Evolutionary conservation across 805 yeast genomes (phyloP).

Genomic region (Saccharomycopsis capsularis): DNA sequence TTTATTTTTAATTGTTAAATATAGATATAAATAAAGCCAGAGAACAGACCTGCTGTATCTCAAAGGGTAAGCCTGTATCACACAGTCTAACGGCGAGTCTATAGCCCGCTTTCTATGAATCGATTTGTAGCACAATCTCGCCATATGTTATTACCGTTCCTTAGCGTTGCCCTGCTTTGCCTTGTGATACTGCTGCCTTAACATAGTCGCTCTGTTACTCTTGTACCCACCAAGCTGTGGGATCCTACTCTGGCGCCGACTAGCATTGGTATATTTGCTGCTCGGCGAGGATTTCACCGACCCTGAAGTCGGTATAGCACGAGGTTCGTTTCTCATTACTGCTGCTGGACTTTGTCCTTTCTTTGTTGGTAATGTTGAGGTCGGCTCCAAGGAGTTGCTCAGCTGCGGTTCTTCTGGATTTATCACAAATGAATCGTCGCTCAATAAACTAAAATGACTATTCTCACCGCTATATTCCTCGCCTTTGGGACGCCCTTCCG

Average conservation of each 20-base stretch:
- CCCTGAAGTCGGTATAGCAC: background rate
- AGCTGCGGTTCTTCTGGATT: conserved; percentile 10
- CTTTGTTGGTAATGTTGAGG: background rate
- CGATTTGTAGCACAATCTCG: no score
- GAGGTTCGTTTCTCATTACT: background rate
- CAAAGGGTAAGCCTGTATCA: no score
- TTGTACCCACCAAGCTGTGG: conserved; percentile 13
- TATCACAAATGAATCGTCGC: conserved; percentile 13
- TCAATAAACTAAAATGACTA: background rate
- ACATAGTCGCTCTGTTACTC: conserved; percentile 2
- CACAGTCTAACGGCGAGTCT: no score
- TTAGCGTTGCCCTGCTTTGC: background rate
- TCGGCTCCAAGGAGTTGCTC: background rate
- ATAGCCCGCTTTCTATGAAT: no score
- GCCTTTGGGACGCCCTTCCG: background rate
- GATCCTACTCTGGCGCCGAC: conserved; percentile 18
- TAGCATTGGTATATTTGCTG: background rate
- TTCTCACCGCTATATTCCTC: background rate
- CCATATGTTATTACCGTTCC: no score
- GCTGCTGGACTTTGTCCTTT: background rate
- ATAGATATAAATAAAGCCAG: no score
- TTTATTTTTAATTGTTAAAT: no score
- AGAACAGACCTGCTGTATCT: no score
- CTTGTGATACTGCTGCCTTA: conserved; percentile 1
- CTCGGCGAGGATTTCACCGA: background rate